These are phyloP conservation scores for Datura wrightii DNA, from an alignment of 257 asterid species.

Conservation along the genomic window DNA sequence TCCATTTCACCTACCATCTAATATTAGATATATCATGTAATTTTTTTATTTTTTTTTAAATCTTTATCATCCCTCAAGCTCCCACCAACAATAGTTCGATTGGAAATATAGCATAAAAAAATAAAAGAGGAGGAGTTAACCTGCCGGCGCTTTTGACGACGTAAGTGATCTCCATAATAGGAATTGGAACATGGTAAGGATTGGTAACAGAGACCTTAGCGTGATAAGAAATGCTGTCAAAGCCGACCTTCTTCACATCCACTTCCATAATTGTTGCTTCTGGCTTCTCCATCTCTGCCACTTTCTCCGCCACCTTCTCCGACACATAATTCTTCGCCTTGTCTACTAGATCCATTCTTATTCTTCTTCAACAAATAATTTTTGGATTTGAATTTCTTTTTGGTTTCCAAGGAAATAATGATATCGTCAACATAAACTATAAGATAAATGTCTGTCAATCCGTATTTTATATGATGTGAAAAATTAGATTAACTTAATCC, in stretches of 20 bases:
- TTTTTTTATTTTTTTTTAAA: no score
- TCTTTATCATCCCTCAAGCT: no score
- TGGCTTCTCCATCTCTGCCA: constrained; percentile 57
- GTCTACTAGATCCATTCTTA: constrained; percentile 58
- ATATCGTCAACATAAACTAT: background rate
- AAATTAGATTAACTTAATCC: background rate
- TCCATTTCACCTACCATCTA: no score
- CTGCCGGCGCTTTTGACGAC: constrained; percentile 62
- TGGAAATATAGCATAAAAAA: no score
- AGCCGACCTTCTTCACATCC: constrained; percentile 65
- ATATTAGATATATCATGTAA: no score
- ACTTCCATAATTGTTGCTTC: constrained; percentile 68
- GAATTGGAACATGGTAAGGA: constrained; percentile 64
- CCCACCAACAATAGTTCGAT: no score
- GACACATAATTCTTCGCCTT: constrained; percentile 53
- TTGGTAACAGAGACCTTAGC: constrained; percentile 62
- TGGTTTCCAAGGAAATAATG: background rate
- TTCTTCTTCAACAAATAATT: no score
- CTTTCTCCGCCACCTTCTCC: constrained; percentile 52
- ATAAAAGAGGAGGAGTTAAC: constrained; percentile 28
- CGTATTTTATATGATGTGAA: background rate
- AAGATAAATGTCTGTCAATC: background rate
- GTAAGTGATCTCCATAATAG: constrained; percentile 68
- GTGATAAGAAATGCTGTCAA: constrained; percentile 59
- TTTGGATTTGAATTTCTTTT: no score